These are phyloP conservation scores for Fusarium sp. DNA, from an alignment of 2,329 filamentous ascomycete genomes.

Conservation along the genomic window DNA sequence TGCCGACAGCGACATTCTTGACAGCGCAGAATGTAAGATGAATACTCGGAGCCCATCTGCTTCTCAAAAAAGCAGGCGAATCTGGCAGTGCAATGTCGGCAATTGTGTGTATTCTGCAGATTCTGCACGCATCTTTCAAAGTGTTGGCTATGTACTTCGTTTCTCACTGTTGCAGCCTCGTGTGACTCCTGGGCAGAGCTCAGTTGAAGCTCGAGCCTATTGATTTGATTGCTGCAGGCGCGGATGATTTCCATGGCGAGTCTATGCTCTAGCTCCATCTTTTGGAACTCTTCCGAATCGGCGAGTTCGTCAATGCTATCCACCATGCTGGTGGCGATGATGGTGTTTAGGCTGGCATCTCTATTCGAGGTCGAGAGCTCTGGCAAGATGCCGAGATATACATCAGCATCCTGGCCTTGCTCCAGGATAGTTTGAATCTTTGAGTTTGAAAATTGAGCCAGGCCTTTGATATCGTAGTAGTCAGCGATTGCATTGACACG, in stretches of 20 bases:
- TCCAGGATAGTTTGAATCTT: background rate
- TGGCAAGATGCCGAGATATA: background rate
- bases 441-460: background rate
- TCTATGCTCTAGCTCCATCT: background rate
- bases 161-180: background rate
- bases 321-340: background rate
- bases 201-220: accelerated
- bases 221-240: accelerated
- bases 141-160: background rate
- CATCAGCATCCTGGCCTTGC: accelerated
- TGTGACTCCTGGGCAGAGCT: no score
- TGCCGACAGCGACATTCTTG: background rate
- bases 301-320: background rate
- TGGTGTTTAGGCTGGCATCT: accelerated
- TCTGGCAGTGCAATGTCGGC: background rate
- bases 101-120: background rate
- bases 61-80: background rate
- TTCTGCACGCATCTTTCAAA: background rate
- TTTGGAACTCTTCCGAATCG: background rate
- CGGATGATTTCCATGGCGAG: background rate
- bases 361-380: background rate
- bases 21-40: background rate
- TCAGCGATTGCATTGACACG: conserved; percentile 5
- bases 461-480: background rate
- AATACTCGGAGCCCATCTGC: accelerated